phyloP scores from a whole-genome alignment of 768 basidiomycete species.

The Cyathus striatus region DNA sequence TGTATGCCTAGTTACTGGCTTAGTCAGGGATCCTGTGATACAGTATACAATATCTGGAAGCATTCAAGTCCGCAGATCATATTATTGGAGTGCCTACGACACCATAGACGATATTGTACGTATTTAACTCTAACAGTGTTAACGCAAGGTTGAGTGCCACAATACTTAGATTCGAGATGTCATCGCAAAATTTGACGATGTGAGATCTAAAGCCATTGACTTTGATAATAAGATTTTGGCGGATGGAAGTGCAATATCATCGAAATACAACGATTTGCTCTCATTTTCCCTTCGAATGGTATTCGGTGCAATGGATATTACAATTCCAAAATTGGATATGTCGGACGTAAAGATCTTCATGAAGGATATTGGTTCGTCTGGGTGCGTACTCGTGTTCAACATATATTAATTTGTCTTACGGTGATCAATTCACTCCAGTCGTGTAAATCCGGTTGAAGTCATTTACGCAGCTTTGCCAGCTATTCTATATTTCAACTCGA shows the following conservation, averaged over 20 bases:
- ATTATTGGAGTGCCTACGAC: too few species aligned
- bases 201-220: conserved; percentile 24
- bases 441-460: conserved; percentile 41
- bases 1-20: too few species aligned
- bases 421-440: conserved; percentile 7
- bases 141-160: too few species aligned
- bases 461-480: conserved; percentile 39
- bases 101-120: too few species aligned
- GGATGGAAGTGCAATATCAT: conserved; percentile 30
- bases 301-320: conserved; percentile 42
- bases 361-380: conserved; percentile 38
- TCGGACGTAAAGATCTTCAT: conserved; percentile 42
- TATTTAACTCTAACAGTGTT: too few species aligned
- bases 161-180: too few species aligned
- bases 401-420: not conserved
- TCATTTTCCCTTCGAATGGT: conserved; percentile 39
- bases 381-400: conserved; percentile 20
- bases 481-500: conserved; percentile 37
- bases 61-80: too few species aligned
- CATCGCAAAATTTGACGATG: conserved; percentile 31
- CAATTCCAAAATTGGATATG: conserved; percentile 30
- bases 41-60: too few species aligned
- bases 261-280: conserved; percentile 35
- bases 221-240: conserved; percentile 32
- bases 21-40: too few species aligned